A percentile compares a stretch with the other conserved stretches of the same genome.
Evolutionary conservation across 106 monocot genomes (phyloP).

Genomic region (Agapanthus africanus): DNA sequence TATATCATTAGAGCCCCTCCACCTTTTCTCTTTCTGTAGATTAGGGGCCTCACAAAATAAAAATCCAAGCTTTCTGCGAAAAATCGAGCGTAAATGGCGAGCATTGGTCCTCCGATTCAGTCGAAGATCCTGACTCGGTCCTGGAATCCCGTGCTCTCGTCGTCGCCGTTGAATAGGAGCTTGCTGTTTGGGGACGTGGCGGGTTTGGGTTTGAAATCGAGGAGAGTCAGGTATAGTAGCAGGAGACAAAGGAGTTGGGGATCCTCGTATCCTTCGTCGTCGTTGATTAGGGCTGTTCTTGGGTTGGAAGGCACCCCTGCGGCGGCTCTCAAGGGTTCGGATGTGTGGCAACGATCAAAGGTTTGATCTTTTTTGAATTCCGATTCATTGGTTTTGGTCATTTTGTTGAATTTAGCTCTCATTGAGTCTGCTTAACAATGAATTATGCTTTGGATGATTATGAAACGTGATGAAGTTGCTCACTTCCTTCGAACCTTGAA

Average conservation of each 20-base stretch:
- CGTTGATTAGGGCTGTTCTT: constrained; percentile 23
- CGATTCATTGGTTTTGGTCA: neutral
- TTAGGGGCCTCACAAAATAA: neutral
- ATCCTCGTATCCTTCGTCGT: constrained; percentile 7
- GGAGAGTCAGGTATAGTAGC: neutral
- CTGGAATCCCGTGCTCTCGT: constrained; percentile 4
- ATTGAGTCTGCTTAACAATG: neutral
- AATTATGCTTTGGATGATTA: neutral
- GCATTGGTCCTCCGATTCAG: constrained; percentile 14
- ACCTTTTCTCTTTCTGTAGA: neutral
- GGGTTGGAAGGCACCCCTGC: constrained; percentile 22
- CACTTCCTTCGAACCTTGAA: too few species aligned
- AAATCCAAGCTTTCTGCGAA: too few species aligned
- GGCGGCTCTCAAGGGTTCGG: constrained; percentile 9
- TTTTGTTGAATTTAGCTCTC: neutral
- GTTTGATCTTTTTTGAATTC: neutral
- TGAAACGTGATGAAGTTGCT: too few species aligned
- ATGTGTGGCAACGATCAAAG: constrained; percentile 17
- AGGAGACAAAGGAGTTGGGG: neutral
- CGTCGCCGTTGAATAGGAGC: constrained; percentile 9
- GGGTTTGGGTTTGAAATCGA: constrained; percentile 3
- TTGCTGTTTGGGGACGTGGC: constrained; percentile 10
- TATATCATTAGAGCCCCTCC: neutral
- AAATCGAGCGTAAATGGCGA: too few species aligned
- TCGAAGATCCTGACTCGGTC: constrained; percentile 2